These are phyloP conservation scores for Chamaecrista fasciculata DNA, from an alignment of 306 rosid genomes.

Conservation along the genomic window DNA sequence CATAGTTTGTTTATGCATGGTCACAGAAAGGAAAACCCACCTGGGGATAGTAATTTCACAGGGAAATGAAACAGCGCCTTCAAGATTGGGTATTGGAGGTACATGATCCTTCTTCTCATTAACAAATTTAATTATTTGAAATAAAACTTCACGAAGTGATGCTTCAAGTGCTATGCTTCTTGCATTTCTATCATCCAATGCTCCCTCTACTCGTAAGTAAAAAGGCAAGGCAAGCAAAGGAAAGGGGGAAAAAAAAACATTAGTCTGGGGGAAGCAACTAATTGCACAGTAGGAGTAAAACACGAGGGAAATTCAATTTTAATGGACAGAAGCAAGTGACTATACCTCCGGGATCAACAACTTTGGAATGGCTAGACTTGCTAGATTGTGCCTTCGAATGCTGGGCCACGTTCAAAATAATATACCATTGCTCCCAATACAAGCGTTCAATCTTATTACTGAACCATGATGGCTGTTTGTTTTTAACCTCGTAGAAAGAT, in stretches of 20 bases:
- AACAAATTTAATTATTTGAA: constrained; percentile 87
- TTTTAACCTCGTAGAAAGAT: constrained; percentile 81
- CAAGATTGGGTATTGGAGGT: constrained; percentile 76
- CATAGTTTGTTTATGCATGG: constrained; percentile 3
- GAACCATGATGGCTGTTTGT: constrained; percentile 80
- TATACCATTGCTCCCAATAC: constrained; percentile 95
- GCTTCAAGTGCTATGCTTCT: constrained; percentile 81
- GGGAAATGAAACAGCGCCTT: constrained; percentile 72
- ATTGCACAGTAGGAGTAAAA: constrained; percentile 17
- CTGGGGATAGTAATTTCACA: constrained; percentile 87
- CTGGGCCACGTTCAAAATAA: constrained; percentile 81
- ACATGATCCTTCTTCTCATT: constrained; percentile 96
- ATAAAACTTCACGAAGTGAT: constrained; percentile 77
- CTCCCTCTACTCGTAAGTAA: constrained; percentile 46
- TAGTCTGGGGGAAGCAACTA: constrained; percentile 2
- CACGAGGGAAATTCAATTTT: constrained; percentile 17
- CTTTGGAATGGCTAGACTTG: constrained; percentile 71
- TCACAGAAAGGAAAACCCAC: constrained; percentile 38
- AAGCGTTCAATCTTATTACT: constrained; percentile 72
- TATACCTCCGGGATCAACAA: constrained; percentile 73
- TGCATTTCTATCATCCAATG: constrained; percentile 64
- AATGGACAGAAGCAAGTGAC: constrained; percentile 9
- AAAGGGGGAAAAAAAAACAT: not conserved
- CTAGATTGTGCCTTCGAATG: constrained; percentile 56
- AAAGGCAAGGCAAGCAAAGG: not conserved